phyloP scores from a whole-genome alignment of 148 eudicot genomes.

The Rhododendron griersonianum region DNA sequence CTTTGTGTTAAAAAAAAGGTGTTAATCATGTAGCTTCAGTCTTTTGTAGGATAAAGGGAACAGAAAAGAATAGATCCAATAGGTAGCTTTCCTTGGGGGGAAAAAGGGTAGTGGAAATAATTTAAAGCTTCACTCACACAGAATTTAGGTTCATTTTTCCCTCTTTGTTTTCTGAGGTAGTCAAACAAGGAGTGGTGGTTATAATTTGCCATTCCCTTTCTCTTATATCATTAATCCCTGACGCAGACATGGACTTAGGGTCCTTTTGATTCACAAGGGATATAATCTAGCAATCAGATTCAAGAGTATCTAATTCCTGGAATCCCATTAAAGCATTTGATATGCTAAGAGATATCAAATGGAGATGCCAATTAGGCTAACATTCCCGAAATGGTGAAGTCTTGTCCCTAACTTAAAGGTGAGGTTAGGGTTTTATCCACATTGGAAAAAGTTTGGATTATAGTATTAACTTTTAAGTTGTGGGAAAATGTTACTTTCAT shows the following conservation, averaged over 20 bases:
- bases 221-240: neutral
- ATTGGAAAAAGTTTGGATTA: neutral
- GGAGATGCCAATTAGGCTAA: neutral
- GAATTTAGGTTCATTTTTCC: neutral
- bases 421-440: neutral
- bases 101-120: neutral
- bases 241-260: neutral
- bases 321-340: too few species aligned
- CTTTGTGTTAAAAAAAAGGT: neutral
- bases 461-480: neutral
- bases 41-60: neutral
- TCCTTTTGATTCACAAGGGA: neutral
- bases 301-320: too few species aligned
- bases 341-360: neutral
- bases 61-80: neutral
- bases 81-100: neutral
- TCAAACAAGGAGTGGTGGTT: neutral
- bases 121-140: neutral
- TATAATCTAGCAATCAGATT: neutral
- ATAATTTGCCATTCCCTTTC: neutral
- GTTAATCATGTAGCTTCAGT: neutral
- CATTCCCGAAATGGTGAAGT: neutral
- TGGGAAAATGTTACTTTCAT: neutral
- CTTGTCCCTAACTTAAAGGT: neutral
- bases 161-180: neutral